Evolutionary conservation across 2,329 filamentous ascomycete species (phyloP), one percentile per base, ranked within the genome.

Genomic region (Penicillium sp.): DNA sequence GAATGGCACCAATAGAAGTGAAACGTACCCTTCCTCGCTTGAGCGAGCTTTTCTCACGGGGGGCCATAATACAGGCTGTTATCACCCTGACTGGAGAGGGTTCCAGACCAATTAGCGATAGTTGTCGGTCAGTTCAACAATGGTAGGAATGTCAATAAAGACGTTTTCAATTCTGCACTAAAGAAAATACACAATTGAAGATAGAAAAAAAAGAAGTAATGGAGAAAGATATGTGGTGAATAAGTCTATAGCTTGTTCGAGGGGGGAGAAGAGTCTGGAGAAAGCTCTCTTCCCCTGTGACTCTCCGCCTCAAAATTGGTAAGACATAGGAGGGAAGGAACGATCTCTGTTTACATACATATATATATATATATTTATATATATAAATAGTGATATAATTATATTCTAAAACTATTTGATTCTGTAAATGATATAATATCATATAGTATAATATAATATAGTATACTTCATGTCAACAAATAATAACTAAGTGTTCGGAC

Each of bases 41-140:
- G 79, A 94, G 86, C 78, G 90, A 89, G 80, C 88, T 92, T 80
- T 90, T 90, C 77, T 94, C 89, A 65, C 68, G 81, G 78, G 76
- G 86, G 43, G 70, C 67, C 75, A 78, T 77, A 36, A 21, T 42
- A 48, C 49, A 60, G 42, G 36, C n/a, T 53, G 35, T 29, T 45
- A 60, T 29, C 54, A 57, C 53, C 50, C 57, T 47, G 45, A 59
- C 50, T 53, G 44, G 50, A 19, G 41, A 49, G 59, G 27, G 35
- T 55, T 56, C 49, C 49, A 62, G 61, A 52, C 61, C 62, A 63
- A 62, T 62, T 47, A 60, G 55, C 53, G 50, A 57, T 55, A 43
- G 12, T 45, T 38, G n/a, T 41, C 23, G 47, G 48, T 19, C 44
- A 48, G 25, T 36, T 48, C 31, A 36, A 25, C 21, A 47, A 33